Evolutionary conservation across 2,329 filamentous ascomycete genomes (phyloP), one percentile per base, ranked within the genome.

Genomic region (Aspergillus alliaceus): DNA sequence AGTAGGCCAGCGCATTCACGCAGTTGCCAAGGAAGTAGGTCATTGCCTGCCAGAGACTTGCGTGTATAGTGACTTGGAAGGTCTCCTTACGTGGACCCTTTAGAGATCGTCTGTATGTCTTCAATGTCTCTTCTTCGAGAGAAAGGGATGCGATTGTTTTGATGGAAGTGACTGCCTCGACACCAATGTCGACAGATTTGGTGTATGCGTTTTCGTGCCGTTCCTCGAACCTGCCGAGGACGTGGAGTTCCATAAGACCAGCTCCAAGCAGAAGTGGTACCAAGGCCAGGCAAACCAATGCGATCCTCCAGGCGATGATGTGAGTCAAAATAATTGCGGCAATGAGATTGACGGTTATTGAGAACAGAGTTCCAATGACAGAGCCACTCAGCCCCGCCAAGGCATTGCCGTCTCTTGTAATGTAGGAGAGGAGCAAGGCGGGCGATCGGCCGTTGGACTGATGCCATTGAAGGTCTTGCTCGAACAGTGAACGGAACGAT

Each of bases 1-100:
- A 93, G 72, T 91, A 92, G 0, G 88, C 87, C 53, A 93, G 82
- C 0, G 88, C 87, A 66, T 91, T 90, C 25, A 91, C 84, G 51
- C 90, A 80, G 66, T 88, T 89, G 20, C 86, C 83, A 2, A 77
- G 58, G 59, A 74, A 73, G 53, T 77, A 78, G 2, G 77, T 74
- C 51, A 78, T 72, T 2, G 79, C 77, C 52, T 79, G 71, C 71
- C 76, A 79, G 22, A 80, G 67, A 60, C 75, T 79, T 18, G 77
- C 74, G 46, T 79, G 76, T 27, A 81, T 62, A 22, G 79, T 81
- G 18, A 79, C 79, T n/a, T 71, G 68, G 1, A 80, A 70, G 56
- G 79, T 82, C 48, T 82, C 80, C 58, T 77, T 79, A 31, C 77
- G 75, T 0, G 82, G 82, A 0, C 71, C 77, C 47, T 71, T 69